Evolutionary conservation across 2,329 filamentous ascomycete species (phyloP), one percentile per base, ranked within the genome.

Genomic region (Alternaria panax): DNA sequence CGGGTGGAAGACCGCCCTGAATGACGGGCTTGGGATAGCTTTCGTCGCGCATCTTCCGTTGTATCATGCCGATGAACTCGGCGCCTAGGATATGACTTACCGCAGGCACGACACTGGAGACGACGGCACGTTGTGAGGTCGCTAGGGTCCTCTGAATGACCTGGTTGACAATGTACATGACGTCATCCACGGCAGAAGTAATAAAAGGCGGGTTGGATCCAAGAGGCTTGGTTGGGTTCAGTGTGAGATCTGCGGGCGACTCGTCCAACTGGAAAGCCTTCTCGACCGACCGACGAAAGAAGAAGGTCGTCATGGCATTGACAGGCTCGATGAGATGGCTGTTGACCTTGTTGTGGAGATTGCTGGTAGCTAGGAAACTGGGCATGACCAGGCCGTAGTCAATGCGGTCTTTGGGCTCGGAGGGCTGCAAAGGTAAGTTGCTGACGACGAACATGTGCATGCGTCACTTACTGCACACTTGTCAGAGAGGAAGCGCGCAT

Each of bases 131-230:
- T 75, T 97, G 93, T 2, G 91, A 92, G 0, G 96, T 98, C 0
- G 92, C 90, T 22, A 98, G 83, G 0, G 92, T 91, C 65, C 94
- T 90, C 65, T 96, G 90, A 7, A 98, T 84, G 32, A 98, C 91
- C 51, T 94, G 90, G 75, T 96, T 96, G 75, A 97, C 92, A 69
- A 99, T 97, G 79, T 98, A 99, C 94, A 99, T 98, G 73, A 98
- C 93, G 80, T 97, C 95, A 81, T 99, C 95, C 8, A 99, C 93
- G 0, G 94, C 93, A 2, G 93, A 93, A 42, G 95, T 94, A 70
- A 99, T 97, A 73, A 92, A 96, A 0, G 95, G 95, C 3, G 92
- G 87, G 68, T 93, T 92, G 58, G 89, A 86, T 52, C 90, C 87
- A 42, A 97, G 83, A 4, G 90, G 84, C 71, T 85, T 91, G 71